These are phyloP conservation scores for Desmodesmus armatus DNA, from an alignment of 139 green algal species.

Conservation along the genomic window DNA sequence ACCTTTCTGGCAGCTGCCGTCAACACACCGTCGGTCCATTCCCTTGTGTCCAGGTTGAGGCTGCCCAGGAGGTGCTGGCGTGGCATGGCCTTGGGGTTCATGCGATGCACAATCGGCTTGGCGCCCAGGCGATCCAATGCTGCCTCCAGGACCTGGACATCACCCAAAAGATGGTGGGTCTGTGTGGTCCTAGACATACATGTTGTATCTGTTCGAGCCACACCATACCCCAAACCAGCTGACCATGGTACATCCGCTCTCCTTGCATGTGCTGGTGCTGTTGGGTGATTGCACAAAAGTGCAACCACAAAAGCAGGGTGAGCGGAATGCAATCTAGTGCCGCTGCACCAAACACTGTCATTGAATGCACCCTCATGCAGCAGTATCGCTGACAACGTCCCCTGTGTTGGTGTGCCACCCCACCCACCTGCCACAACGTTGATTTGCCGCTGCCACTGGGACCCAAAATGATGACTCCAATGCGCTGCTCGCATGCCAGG, in stretches of 20 bases:
- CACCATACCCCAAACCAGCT: no score
- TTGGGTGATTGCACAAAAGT: no score
- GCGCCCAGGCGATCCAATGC: neutral
- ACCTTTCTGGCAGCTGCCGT: constrained; percentile 75
- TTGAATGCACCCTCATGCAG: no score
- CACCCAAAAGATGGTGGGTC: neutral
- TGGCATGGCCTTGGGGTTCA: constrained; percentile 88
- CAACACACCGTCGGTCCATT: constrained; percentile 88
- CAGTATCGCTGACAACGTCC: neutral
- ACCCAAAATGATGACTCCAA: constrained; percentile 89
- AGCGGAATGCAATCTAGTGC: no score
- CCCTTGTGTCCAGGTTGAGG: constrained; percentile 87
- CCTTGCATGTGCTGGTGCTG: no score
- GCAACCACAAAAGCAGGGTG: no score
- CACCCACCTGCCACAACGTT: constrained; percentile 72
- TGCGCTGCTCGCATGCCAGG: constrained; percentile 82
- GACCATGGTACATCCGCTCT: no score
- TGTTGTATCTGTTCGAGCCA: no score
- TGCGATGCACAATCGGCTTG: constrained; percentile 67
- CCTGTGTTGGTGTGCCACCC: constrained; percentile 58
- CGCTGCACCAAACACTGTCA: no score
- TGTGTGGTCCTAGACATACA: no score
- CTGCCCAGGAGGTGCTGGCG: constrained; percentile 80
- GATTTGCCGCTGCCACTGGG: constrained; percentile 83
- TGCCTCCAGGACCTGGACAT: constrained; percentile 35